phyloP scores from a whole-genome alignment of 2,329 filamentous ascomycete species.

The Chaetomiaceae sp. region DNA sequence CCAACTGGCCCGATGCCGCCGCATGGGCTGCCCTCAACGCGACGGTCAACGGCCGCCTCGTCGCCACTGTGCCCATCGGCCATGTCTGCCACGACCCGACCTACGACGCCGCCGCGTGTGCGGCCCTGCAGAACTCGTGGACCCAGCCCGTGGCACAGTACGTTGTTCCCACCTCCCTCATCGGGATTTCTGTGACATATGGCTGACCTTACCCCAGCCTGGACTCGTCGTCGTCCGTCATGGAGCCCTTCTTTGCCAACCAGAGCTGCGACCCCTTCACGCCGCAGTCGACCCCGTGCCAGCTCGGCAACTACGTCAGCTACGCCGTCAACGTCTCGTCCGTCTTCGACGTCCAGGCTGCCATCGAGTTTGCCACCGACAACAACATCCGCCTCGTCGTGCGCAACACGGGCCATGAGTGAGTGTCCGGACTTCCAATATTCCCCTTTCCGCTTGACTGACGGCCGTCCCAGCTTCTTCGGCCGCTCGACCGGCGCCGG shows the following conservation, averaged over 20 bases:
- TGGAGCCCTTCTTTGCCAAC: conserved; percentile 37
- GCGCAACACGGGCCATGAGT: conserved; percentile 50
- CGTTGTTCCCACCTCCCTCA: background rate
- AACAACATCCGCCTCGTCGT: conserved; percentile 46
- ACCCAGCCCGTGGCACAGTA: conserved; percentile 41
- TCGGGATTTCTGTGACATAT: background rate
- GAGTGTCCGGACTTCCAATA: conserved; percentile 22
- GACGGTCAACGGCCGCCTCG: conserved; percentile 42
- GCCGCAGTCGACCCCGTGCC: conserved; percentile 33
- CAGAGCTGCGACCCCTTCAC: conserved; percentile 37
- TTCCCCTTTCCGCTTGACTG: background rate
- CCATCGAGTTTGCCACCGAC: conserved; percentile 42
- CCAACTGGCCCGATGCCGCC: conserved; percentile 42
- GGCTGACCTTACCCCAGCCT: conserved; percentile 5
- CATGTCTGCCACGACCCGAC: conserved; percentile 30
- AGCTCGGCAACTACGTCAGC: conserved; percentile 40
- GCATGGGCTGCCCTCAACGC: conserved; percentile 45
- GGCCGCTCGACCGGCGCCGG: conserved; percentile 33
- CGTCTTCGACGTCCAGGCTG: conserved; percentile 31
- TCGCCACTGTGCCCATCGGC: conserved; percentile 45
- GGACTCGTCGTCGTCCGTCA: conserved; percentile 23
- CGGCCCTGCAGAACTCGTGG: conserved; percentile 41
- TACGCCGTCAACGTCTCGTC: conserved; percentile 35
- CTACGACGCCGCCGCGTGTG: conserved; percentile 44
- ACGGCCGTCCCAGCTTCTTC: background rate